Percentiles rank a stretch among this genome's conserved stretches.
These are phyloP conservation scores for Penstemon newberryi DNA, from an alignment of 257 asterid species.

Conservation along the genomic window DNA sequence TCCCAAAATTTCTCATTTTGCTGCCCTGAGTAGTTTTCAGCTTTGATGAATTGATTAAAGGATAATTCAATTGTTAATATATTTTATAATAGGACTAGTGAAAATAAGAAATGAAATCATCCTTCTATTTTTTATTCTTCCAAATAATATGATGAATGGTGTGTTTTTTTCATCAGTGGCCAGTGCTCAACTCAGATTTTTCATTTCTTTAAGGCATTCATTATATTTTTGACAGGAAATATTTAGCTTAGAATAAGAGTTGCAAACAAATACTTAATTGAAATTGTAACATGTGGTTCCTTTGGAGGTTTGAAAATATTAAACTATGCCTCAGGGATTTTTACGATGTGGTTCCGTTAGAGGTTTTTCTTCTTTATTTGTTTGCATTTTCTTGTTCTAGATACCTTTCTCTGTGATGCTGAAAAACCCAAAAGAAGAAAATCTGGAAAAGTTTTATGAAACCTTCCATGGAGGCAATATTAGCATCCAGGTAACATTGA, in stretches of 20 bases:
- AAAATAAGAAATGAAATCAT: background rate
- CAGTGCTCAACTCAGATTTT: background rate
- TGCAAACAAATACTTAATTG: no score
- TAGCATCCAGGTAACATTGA: conserved; percentile 65
- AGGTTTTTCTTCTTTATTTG: background rate
- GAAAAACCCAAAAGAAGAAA: conserved; percentile 52
- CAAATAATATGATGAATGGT: conserved; percentile 10
- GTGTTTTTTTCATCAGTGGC: background rate
- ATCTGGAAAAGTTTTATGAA: conserved; percentile 62
- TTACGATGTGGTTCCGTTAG: background rate
- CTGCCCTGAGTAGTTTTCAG: conserved; percentile 5
- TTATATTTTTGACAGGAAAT: background rate
- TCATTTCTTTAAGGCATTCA: background rate
- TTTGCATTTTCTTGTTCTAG: conserved; percentile 31
- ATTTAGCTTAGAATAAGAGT: no score
- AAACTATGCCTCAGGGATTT: no score
- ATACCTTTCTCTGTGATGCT: conserved; percentile 72
- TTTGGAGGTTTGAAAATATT: no score
- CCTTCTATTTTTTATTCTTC: background rate
- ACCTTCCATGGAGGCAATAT: conserved; percentile 83
- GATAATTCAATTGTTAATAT: background rate
- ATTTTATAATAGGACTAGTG: conserved; percentile 3
- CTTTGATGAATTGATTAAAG: background rate
- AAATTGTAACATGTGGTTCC: no score
- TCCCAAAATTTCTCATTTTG: background rate